phyloP scores from a whole-genome alignment of 805 yeast genomes.

The Wickerhamiella domercqiae region DNA sequence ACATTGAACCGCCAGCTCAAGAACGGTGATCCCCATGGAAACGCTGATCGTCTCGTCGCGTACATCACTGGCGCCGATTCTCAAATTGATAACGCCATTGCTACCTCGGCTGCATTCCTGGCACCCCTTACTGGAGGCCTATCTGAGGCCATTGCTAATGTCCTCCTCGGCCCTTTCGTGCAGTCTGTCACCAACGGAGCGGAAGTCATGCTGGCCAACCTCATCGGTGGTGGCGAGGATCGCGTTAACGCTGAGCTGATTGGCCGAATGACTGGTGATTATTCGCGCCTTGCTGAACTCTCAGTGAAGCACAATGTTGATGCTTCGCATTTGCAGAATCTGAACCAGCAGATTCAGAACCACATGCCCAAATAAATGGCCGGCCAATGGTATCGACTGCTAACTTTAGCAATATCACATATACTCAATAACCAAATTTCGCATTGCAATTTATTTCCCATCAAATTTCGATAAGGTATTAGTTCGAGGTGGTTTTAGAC shows the following conservation, averaged over 20 bases:
- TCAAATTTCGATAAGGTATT: no score
- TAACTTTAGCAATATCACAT: no score
- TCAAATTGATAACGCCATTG: slow-evolving; percentile 22
- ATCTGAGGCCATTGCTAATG: slow-evolving; percentile 12
- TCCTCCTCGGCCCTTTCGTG: slow-evolving; percentile 21
- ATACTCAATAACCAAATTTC: no score
- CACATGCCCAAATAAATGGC: slow-evolving; percentile 2
- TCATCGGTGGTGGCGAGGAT: slow-evolving; percentile 17
- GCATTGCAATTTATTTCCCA: no score
- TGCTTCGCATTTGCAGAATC: slow-evolving; percentile 9
- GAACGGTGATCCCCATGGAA: slow-evolving; percentile 15
- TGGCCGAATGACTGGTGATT: slow-evolving; percentile 15
- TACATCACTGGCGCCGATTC: slow-evolving; percentile 23
- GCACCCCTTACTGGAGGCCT: slow-evolving; percentile 12
- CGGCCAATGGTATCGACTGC: no score
- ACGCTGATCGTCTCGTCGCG: slow-evolving; percentile 14
- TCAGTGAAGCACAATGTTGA: slow-evolving; percentile 12
- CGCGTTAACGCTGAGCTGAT: slow-evolving; percentile 13
- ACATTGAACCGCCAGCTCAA: slow-evolving; percentile 13
- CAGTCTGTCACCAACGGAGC: slow-evolving; percentile 23
- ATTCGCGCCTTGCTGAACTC: slow-evolving; percentile 11
- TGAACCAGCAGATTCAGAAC: slow-evolving; percentile 12
- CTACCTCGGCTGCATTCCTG: slow-evolving; percentile 10
- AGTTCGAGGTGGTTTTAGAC: no score
- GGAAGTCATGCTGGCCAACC: slow-evolving; percentile 19